Base-by-base conservation (phyloP, 305 asterid genomes). In the Petunia hybrid region DNA sequence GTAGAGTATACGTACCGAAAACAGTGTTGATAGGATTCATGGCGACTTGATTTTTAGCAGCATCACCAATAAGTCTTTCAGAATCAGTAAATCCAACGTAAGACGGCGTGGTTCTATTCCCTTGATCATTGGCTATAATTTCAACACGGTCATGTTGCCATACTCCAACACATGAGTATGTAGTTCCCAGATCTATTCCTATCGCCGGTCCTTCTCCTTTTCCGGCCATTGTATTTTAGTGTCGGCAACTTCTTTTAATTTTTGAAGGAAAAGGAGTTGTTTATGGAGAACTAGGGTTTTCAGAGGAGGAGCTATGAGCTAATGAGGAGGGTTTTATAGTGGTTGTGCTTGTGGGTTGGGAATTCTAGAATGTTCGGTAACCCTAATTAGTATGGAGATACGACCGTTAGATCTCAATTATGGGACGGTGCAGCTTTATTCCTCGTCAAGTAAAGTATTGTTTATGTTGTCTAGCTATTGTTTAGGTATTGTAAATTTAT, bases 11-110 rank as follows among this genome's bases (percentile, higher is more conserved):
- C 90, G 80, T 87, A 94, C 98, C 98, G 12, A 94, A 94, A 41
- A 94, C 98, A 5, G 98, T 94, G 89, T 92, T 94, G 12, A 84
- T 88, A 31, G 97, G 98, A 84, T 94, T 94, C 98, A 92, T 94
- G 7, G 98, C 98, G 6, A 94, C 98, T 91, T 94, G 98, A 57
- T 94, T 94, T 92, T 94, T 94, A 4, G 98, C 98, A 2, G 97
- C 96, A 76, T 92, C 97, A 42, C 98, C 98, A 35, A 94, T 94
- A 55, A 94, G 96, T 83, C 98, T 89, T 87, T 94, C 98, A 38
- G 89, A 40, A 60, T 93, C 97, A 0, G 97, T 93, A 82, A 93
- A 93, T 5, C 82, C 98, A 13, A 92, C 98, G 69, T 93, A 93
- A 0, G 97, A 92, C 76, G 98, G 98, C 71, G 98, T 93, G 5